Percentiles rank a stretch among this genome's conserved stretches.
phyloP scores from a whole-genome alignment of 2,329 filamentous ascomycete genomes.

The Fusarium cicatricum region DNA sequence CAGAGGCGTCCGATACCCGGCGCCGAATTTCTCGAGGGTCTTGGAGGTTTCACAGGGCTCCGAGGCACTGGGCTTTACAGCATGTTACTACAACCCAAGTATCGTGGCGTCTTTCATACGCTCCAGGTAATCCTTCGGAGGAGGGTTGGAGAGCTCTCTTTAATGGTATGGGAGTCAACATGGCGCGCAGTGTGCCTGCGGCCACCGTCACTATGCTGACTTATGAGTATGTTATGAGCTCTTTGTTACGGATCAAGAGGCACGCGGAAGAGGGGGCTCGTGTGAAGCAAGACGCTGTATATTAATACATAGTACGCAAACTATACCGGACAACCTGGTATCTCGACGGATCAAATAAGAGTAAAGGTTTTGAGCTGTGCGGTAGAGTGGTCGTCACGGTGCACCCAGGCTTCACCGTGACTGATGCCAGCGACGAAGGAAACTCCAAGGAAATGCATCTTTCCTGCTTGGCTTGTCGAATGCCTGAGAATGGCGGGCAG shows the following conservation, averaged over 20 bases:
- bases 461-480: conserved; percentile 4
- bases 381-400: neutral
- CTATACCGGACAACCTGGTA: neutral
- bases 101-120: conserved; percentile 81
- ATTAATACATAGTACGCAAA: neutral
- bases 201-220: conserved; percentile 97
- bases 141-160: conserved; percentile 98
- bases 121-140: conserved; percentile 85
- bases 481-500: conserved; percentile 1
- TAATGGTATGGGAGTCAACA: conserved; percentile 94
- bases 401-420: conserved; percentile 19
- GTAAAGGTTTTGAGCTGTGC: conserved; percentile 3
- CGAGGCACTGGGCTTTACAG: conserved; percentile 24
- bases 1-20: conserved; percentile 76
- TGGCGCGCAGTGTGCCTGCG: conserved; percentile 92
- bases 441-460: conserved; percentile 15
- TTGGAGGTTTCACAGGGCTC: conserved; percentile 49
- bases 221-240: conserved; percentile 78
- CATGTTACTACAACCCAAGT: conserved; percentile 56
- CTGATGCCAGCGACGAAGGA: conserved; percentile 23
- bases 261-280: neutral
- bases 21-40: conserved; percentile 58
- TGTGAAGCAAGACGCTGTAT: neutral
- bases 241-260: conserved; percentile 8
- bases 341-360: conserved; percentile 2